phyloP scores from a whole-genome alignment of 2,329 filamentous ascomycete genomes.

The Ciborinia camelliae region DNA sequence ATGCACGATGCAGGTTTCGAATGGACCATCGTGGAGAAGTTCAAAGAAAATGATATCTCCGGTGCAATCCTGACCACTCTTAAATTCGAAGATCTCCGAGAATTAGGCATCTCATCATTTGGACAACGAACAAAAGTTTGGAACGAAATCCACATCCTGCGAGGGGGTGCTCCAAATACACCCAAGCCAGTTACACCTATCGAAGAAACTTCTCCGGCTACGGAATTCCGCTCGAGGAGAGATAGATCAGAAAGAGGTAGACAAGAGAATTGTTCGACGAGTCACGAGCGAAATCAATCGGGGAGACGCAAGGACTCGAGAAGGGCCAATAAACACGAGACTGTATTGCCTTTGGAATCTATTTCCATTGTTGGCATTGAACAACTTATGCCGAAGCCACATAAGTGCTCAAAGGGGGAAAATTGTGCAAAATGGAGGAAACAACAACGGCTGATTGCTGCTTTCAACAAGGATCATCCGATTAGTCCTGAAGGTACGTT shows the following conservation, averaged over 20 bases:
- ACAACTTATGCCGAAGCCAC: conserved; percentile 79
- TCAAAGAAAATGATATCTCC: conserved; percentile 88
- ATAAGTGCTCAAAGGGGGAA: conserved; percentile 82
- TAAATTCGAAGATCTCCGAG: conserved; percentile 82
- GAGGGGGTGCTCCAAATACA: conserved; percentile 51
- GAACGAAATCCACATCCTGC: conserved; percentile 72
- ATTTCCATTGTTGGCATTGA: conserved; percentile 91
- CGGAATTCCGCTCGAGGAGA: conserved; percentile 28
- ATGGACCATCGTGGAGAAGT: conserved; percentile 71
- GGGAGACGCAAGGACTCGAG: conserved; percentile 32
- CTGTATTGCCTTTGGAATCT: conserved; percentile 75
- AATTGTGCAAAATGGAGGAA: conserved; percentile 79
- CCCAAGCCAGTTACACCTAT: conserved; percentile 57
- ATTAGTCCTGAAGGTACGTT: conserved; percentile 44
- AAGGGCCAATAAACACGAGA: conserved; percentile 45
- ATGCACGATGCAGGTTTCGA: conserved; percentile 85
- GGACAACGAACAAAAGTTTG: conserved; percentile 76
- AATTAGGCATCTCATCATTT: conserved; percentile 77
- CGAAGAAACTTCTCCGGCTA: conserved; percentile 49
- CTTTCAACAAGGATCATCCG: conserved; percentile 73
- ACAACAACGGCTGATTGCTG: conserved; percentile 72
- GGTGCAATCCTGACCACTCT: conserved; percentile 85
- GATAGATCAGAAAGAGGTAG: conserved; percentile 25
- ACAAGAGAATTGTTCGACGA: conserved; percentile 27
- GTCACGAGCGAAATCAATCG: conserved; percentile 29